Base-by-base conservation (phyloP, 208 protist species). In the Leishmania guyanensis region DNA sequence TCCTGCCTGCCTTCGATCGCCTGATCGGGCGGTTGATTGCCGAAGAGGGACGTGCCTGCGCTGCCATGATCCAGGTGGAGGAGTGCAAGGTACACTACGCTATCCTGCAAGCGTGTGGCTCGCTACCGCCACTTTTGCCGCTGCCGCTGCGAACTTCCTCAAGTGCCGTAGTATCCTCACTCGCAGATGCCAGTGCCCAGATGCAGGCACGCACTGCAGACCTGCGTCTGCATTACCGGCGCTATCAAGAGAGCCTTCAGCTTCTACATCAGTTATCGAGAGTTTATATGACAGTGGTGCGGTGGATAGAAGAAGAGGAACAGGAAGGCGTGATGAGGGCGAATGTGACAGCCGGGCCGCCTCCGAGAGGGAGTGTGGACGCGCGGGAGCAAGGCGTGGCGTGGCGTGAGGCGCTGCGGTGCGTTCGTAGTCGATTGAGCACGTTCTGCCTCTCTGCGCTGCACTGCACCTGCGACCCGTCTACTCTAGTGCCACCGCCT, bases 61-160 rank as follows among this genome's bases (percentile, higher is more conserved):
- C 84, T 54, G 69, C 82, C 5, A 85, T 89, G 65, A 68, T 93
- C 1, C 75, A 74, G 12, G 80, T 85, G 71, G 90, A 93, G 78
- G 72, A 89, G 29, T 93, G 90, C 70, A 84, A 83, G 22, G 81
- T 91, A 54, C 86, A 91, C 74, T 86, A 89, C 70, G 73, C 87
- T 3, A 83, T 91, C 56, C 62, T 82, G 17, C 84, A 79, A 68
- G 16, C 48, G 46, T 85, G 72, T 50, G 72, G 79, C 50, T 53
- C 79, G 17, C 51, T 81, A 68, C 76, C 75, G 3, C 36, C 80
- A 64, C 80, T 71, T 12, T 46, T 46, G 39, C 80, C 54, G 72
- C 72, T 70, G 75, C 54, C 33, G 39, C 46, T 12, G 26, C 58
- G 26, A 14, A 36, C 76, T 36, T 17, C 64, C 68, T 58, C 46